Percentiles rank a stretch among this genome's conserved stretches.
phyloP scores from a whole-genome alignment of 192 early-diverging fungal genomes.

The Funneliformis geosporum region DNA sequence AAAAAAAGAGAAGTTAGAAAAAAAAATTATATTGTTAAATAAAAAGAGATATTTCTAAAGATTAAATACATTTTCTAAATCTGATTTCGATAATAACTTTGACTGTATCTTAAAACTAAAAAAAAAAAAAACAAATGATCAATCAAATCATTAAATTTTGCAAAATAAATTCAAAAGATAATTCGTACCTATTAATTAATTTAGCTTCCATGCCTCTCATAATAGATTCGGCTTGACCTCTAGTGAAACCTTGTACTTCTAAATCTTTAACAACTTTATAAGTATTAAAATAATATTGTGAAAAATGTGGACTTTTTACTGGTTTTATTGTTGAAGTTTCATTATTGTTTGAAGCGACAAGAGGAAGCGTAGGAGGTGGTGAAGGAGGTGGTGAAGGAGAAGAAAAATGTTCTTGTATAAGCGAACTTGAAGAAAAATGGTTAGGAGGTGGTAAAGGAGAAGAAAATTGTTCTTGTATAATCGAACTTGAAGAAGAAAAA shows the following conservation, averaged over 20 bases:
- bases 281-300: slow-evolving; percentile 74
- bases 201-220: slow-evolving; percentile 75
- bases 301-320: slow-evolving; percentile 26
- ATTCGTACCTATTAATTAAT: slow-evolving; percentile 59
- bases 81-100: slow-evolving; percentile 67
- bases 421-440: background rate
- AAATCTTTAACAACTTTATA: slow-evolving; percentile 69
- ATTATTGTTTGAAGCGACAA: background rate
- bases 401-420: background rate
- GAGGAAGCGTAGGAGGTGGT: background rate
- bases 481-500: background rate
- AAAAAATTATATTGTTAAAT: background rate
- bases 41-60: background rate
- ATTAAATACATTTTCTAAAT: slow-evolving; percentile 73
- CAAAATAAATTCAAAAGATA: slow-evolving; percentile 20
- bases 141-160: background rate
- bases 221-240: slow-evolving; percentile 71
- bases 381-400: background rate
- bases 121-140: slow-evolving; percentile 6
- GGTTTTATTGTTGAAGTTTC: background rate
- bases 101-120: slow-evolving; percentile 52
- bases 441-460: background rate
- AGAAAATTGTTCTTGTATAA: background rate
- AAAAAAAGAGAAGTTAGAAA: slow-evolving; percentile 14
- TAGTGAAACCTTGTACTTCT: slow-evolving; percentile 63